These are phyloP conservation scores for Ophiobolus disseminans DNA, from an alignment of 2,329 filamentous ascomycete genomes.

Conservation along the genomic window DNA sequence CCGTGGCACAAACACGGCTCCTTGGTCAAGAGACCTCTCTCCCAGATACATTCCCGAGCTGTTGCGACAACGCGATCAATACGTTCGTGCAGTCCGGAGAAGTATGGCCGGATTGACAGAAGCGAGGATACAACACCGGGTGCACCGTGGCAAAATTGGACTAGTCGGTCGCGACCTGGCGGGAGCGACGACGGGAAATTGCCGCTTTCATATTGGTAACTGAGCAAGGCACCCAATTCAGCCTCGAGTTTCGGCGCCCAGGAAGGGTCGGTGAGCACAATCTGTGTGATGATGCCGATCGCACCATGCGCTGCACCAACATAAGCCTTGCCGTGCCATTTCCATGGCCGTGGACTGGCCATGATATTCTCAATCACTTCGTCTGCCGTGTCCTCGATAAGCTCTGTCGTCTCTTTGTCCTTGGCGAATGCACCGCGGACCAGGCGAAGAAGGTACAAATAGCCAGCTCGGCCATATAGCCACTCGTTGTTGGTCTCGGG, in stretches of 20 bases:
- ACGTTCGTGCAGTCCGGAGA: slow-evolving; percentile 60
- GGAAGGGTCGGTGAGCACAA: slow-evolving; percentile 65
- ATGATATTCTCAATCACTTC: slow-evolving; percentile 68
- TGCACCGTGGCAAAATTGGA: slow-evolving; percentile 73
- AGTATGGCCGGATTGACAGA: slow-evolving; percentile 62
- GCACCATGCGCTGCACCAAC: slow-evolving; percentile 72
- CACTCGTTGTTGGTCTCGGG: slow-evolving; percentile 65
- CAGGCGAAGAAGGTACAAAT: slow-evolving; percentile 71
- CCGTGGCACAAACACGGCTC: slow-evolving; percentile 72
- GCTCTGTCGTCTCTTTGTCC: slow-evolving; percentile 58
- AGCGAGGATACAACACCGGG: slow-evolving; percentile 69
- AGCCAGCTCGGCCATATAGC: slow-evolving; percentile 71
- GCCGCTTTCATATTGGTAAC: slow-evolving; percentile 66
- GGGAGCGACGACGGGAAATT: slow-evolving; percentile 68
- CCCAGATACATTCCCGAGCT: slow-evolving; percentile 62
- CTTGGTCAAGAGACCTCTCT: slow-evolving; percentile 67
- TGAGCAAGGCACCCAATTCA: slow-evolving; percentile 63
- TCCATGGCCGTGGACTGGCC: slow-evolving; percentile 63
- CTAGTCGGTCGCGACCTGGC: slow-evolving; percentile 57
- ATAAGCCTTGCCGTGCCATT: slow-evolving; percentile 68
- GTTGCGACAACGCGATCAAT: slow-evolving; percentile 62
- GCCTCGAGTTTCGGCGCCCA: slow-evolving; percentile 62
- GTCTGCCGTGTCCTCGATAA: slow-evolving; percentile 61
- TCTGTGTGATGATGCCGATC: slow-evolving; percentile 74
- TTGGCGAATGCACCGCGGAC: slow-evolving; percentile 64